A percentile compares a stretch with the other conserved stretches of the same genome.
Evolutionary conservation across 257 asterid genomes (phyloP).

Genomic region (Plantago major): DNA sequence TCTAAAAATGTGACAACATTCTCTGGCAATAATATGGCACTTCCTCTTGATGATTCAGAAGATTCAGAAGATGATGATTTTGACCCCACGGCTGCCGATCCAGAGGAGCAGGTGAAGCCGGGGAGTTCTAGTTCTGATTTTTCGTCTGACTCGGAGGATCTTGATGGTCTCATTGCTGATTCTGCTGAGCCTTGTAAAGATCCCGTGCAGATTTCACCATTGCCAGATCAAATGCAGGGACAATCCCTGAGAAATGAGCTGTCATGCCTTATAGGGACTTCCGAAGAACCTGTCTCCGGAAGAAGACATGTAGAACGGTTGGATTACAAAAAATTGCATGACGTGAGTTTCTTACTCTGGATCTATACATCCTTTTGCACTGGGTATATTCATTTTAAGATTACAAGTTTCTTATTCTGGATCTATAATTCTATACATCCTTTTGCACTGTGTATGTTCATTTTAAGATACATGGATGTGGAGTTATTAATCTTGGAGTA

Average conservation of each 20-base stretch:
- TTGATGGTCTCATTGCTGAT: slow-evolving; percentile 48
- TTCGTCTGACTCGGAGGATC: slow-evolving; percentile 90
- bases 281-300: slow-evolving; percentile 41
- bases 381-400: not conserved
- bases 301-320: slow-evolving; percentile 67
- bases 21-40: slow-evolving; percentile 34
- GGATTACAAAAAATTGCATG: slow-evolving; percentile 79
- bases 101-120: slow-evolving; percentile 39
- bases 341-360: slow-evolving; percentile 55
- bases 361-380: not conserved
- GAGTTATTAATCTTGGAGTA: not conserved
- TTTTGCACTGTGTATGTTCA: not conserved
- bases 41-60: slow-evolving; percentile 92
- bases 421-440: not conserved
- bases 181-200: slow-evolving; percentile 32
- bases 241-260: slow-evolving; percentile 49
- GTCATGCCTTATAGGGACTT: slow-evolving; percentile 48
- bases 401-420: slow-evolving; percentile 35
- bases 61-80: slow-evolving; percentile 67
- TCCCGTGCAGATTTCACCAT: slow-evolving; percentile 24
- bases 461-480: not conserved
- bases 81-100: slow-evolving; percentile 56
- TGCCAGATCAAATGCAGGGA: slow-evolving; percentile 20
- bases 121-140: slow-evolving; percentile 83
- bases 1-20: slow-evolving; percentile 36